Conservation (phyloP, 2,329 filamentous ascomycete species). For the Zasmidium citrigriseum region DNA sequence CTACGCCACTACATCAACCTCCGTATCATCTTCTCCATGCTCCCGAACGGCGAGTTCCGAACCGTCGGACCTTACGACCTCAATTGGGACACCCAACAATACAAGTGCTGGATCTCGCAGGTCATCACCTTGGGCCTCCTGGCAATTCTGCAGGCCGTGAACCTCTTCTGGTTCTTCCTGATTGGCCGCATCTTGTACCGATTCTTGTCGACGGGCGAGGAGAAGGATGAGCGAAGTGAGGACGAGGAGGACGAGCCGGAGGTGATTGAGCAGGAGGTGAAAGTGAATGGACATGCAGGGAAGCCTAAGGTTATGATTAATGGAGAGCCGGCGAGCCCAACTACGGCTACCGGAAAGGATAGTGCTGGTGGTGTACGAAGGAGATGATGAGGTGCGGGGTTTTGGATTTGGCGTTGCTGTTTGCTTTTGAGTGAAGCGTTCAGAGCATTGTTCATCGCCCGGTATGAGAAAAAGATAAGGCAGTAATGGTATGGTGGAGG, state of each 20-base stretch:
- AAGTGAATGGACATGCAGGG: constrained; percentile 3
- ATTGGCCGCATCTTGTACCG: constrained; percentile 74
- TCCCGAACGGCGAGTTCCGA: constrained; percentile 65
- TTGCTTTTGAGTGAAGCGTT: background rate
- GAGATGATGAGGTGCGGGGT: background rate
- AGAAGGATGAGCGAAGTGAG: constrained; percentile 72
- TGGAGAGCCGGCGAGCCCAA: constrained; percentile 4
- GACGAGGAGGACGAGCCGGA: constrained; percentile 58
- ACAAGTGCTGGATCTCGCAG: constrained; percentile 72
- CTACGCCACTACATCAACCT: constrained; percentile 84
- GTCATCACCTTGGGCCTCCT: constrained; percentile 67
- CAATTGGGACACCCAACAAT: constrained; percentile 75
- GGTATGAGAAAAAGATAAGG: background rate
- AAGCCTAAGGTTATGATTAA: constrained; percentile 10
- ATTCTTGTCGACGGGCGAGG: constrained; percentile 62
- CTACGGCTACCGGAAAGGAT: background rate
- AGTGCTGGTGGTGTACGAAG: background rate
- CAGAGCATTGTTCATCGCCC: background rate
- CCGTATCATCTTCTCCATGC: constrained; percentile 71
- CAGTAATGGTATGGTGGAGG: too few relatives aligned
- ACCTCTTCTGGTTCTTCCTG: constrained; percentile 79
- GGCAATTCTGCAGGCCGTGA: constrained; percentile 69
- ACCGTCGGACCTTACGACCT: constrained; percentile 74
- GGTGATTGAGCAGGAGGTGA: constrained; percentile 25
- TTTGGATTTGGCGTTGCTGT: background rate